These are phyloP conservation scores for Calocera cornea DNA, from an alignment of 768 basidiomycete species.

Conservation along the genomic window DNA sequence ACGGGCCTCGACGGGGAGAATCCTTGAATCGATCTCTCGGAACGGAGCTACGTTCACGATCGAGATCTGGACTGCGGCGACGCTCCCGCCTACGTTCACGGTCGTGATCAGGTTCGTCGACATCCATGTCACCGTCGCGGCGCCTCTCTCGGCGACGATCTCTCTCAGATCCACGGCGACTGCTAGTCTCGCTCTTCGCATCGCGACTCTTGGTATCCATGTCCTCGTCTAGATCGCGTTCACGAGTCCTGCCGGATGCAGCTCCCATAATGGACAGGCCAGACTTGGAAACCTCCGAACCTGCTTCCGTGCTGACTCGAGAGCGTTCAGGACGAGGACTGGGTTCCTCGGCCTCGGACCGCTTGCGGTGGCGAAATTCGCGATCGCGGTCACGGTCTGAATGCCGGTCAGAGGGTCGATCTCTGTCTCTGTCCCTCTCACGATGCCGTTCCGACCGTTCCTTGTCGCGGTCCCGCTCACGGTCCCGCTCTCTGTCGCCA, in stretches of 20 bases:
- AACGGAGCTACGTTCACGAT: not conserved
- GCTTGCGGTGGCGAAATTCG: constrained; percentile 49
- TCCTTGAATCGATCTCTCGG: not conserved
- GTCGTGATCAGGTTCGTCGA: constrained; percentile 21
- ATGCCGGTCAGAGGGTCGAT: constrained; percentile 31
- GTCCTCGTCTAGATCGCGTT: constrained; percentile 5
- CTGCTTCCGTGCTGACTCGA: constrained; percentile 5
- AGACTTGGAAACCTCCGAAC: not conserved
- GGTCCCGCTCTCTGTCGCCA: constrained; percentile 28
- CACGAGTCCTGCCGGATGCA: constrained; percentile 1
- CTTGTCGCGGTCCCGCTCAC: constrained; percentile 32
- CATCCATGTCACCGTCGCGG: constrained; percentile 21
- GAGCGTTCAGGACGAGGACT: constrained; percentile 6
- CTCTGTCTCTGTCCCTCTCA: constrained; percentile 15
- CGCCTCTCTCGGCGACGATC: constrained; percentile 25
- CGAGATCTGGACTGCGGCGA: not conserved
- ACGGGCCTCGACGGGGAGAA: constrained; percentile 2
- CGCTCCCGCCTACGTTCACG: constrained; percentile 32
- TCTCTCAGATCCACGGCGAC: constrained; percentile 7
- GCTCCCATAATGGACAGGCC: constrained; percentile 1
- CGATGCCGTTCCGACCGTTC: constrained; percentile 15
- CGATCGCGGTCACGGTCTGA: constrained; percentile 37
- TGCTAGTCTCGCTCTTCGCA: constrained; percentile 9
- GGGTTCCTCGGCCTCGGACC: constrained; percentile 49
- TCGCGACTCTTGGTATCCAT: constrained; percentile 7